Conservation (phyloP, 176 grass and related monocot genomes). For the Eragrostis curvula region DNA sequence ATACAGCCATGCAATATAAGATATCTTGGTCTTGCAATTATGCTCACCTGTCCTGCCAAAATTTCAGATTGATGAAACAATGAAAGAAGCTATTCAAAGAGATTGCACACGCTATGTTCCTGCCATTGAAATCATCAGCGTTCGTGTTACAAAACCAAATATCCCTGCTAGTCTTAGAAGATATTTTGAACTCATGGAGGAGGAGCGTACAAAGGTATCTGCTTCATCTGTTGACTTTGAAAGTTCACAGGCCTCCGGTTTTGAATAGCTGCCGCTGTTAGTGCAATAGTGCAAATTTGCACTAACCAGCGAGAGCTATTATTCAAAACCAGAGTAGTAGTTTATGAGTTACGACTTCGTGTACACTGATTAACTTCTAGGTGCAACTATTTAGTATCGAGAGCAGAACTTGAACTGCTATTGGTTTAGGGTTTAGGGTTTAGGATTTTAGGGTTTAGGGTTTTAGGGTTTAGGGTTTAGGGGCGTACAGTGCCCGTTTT, state of each 20-base stretch:
- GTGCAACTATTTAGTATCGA: not conserved
- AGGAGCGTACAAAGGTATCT: conserved; percentile 97
- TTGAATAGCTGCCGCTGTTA: too few species aligned
- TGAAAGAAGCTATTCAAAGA: conserved; percentile 98
- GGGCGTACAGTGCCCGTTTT: too few species aligned
- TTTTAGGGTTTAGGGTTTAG: too few species aligned
- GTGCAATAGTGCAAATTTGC: too few species aligned
- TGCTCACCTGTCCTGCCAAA: conserved; percentile 19
- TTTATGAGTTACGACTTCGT: not conserved
- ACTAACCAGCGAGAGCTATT: too few species aligned
- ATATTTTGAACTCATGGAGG: conserved; percentile 99
- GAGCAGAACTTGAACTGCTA: not conserved
- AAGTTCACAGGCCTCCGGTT: conserved; percentile 2
- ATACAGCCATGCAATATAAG: conserved; percentile 7
- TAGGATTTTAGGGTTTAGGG: too few species aligned
- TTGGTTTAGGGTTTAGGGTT: too few species aligned
- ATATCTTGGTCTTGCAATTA: conserved; percentile 26
- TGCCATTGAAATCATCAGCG: conserved; percentile 92
- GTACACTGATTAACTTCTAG: not conserved
- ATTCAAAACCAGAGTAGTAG: too few species aligned
- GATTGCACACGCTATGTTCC: conserved; percentile 97
- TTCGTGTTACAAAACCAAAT: conserved; percentile 97
- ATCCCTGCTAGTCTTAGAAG: conserved; percentile 86
- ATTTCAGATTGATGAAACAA: conserved; percentile 94
- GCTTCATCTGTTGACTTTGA: conserved; percentile 3